Base-by-base conservation (phyloP, 352 stramenopile genomes). In the Globisporangium alternatum region DNA sequence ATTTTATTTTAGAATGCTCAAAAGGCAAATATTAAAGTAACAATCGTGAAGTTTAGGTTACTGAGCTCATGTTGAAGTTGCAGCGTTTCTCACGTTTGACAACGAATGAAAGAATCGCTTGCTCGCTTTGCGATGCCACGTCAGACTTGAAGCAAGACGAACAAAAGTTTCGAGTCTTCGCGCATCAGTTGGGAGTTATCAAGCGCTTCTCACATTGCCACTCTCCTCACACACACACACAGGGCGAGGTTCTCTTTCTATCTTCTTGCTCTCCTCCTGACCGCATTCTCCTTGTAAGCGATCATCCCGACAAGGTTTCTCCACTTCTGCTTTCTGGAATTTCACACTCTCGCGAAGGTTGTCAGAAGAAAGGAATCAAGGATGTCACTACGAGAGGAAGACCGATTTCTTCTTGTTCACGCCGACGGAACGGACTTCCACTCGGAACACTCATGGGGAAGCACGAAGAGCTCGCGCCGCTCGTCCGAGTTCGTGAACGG, bases 391-490 rank as follows among this genome's bases (percentile, higher is more conserved):
- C 19, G 8, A 28, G 51, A 56, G 17, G 7, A 56, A 10, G n/a
- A 35, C 35, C 35, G 47, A 33, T 35, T 41, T 8, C 7, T 33
- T 53, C 33, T 47, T 47, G 28, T 22, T 33, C 31, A 51, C 25
- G 51, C 25, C 35, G 37, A 53, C 13, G 43, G n/a, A 9, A 37
- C 44, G 28, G 31, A 22, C 56, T 79, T 74, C 80, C 78, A 91
- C 25, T 86, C 70, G 17, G 82, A 64, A 37, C 72, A 84, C 41
- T 90, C 76, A 22, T 76, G 71, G 3, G 84, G 84, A 30, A 93
- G 70, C 22, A 93, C 82, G 68, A 91, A 93, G 19, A 93, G 56
- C 64, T 93, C 82, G 28, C 78, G 81, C 19, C 81, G 79, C 63
- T 91, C 84, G 51, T 90, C 83, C 37, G 79, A 76, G 60, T 81